Evolutionary conservation across 2,329 filamentous ascomycete species (phyloP), one percentile per base, ranked within the genome.

Genomic region (Aspergillus sclerotialis): DNA sequence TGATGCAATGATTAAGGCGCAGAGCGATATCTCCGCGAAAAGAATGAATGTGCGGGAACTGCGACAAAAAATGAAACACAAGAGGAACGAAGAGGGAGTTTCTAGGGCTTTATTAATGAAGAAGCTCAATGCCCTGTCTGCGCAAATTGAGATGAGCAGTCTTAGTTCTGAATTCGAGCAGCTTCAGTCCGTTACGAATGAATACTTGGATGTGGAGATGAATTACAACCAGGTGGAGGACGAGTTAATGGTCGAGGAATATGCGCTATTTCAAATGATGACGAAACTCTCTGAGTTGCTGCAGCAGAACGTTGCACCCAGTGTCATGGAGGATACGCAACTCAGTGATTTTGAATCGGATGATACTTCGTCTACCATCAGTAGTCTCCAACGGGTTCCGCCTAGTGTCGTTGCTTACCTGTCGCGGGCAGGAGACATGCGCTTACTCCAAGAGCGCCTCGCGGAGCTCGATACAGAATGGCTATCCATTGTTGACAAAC

Each of bases 191-290:
- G 39, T 37, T 4, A 46, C 45, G 11, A 39, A 45, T 4, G 42
- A 44, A 12, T 55, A 56, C 30, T 35, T 48, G 31, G 37, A 35
- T 5, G 36, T 51, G 24, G 55, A 58, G 35, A 36, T 40, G 14
- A 41, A 39, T 8, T 53, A 54, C 27, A 37, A 50, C 15, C 25
- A 44, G n/a, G 33, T 42, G 4, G 55, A 59, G 33, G 46, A 51
- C 13, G 38, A 45, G n/a, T 32, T 58, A 21, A 46, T 46, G 27
- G 37, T 39, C n/a, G 36, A 49, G n/a, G 53, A 59, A 28, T 48
- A 44, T 19, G 21, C 32, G 10, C 41, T 59, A n/a, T 37, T 38
- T 12, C 37, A 43, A 18, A 40, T 37, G 24, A 49, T 42, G 33
- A 42, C 36, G 29, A 40, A 19, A n/a, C 37, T 56, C 8, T 36